Evolutionary conservation across 208 protist species (phyloP).

Genomic region (Tritrichomonas foetus): DNA sequence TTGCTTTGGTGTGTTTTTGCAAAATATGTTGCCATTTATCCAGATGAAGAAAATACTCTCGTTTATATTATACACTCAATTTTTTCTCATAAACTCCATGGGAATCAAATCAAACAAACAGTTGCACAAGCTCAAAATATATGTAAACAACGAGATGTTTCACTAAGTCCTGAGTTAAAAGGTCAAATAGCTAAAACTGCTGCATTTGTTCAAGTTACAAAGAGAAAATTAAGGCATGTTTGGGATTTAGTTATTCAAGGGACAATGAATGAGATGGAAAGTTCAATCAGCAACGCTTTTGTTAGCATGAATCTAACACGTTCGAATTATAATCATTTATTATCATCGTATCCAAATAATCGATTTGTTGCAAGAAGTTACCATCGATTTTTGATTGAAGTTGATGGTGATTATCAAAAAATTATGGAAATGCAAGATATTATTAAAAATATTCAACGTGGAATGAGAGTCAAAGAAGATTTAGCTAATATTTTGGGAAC

Average conservation of each 20-base stretch:
- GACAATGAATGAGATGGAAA: not conserved
- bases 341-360: not conserved
- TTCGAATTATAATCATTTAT: not conserved
- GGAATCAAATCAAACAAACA: not conserved
- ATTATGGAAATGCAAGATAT: not conserved
- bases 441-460: not conserved
- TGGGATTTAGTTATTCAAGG: constrained; percentile 8
- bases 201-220: not conserved
- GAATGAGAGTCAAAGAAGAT: not conserved
- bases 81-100: not conserved
- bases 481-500: not conserved
- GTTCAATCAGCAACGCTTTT: not conserved
- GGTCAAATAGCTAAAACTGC: not conserved
- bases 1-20: not conserved
- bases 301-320: too few species aligned
- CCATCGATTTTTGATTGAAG: not conserved
- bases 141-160: not conserved
- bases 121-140: not conserved
- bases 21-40: constrained; percentile 17
- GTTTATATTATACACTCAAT: not conserved
- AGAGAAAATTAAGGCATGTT: not conserved
- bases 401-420: not conserved
- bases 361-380: not conserved
- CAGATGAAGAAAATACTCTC: not conserved
- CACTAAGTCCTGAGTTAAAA: not conserved